Evolutionary conservation across 192 early-diverging fungal genomes (phyloP).

Genomic region (Lobosporangium transversale): DNA sequence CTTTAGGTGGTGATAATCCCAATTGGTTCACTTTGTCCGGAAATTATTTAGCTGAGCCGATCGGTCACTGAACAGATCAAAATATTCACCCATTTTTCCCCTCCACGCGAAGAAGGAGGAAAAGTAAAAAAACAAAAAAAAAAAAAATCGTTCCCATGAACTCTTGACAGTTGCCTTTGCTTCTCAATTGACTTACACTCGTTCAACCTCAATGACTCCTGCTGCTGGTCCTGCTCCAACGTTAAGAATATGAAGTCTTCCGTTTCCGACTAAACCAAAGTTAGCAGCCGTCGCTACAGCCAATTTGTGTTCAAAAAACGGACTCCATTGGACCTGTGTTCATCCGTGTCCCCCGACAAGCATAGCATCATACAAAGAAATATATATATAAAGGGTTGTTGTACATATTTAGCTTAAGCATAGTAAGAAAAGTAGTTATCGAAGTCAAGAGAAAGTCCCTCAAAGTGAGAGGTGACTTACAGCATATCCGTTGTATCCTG

Average conservation of each 20-base stretch:
- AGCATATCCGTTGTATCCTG: slow-evolving; percentile 90
- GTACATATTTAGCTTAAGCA: too few species aligned
- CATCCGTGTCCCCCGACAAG: too few species aligned
- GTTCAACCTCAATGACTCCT: slow-evolving; percentile 56
- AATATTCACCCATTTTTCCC: too few species aligned
- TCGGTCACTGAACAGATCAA: slow-evolving; percentile 7
- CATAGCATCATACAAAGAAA: too few species aligned
- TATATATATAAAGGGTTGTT: too few species aligned
- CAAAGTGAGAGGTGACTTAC: too few species aligned
- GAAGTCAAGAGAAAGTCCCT: too few species aligned
- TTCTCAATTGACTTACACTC: slow-evolving; percentile 63
- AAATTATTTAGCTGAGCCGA: slow-evolving; percentile 43
- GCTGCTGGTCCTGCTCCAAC: slow-evolving; percentile 56
- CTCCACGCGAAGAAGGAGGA: too few species aligned
- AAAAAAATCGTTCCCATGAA: background rate
- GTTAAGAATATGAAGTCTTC: slow-evolving; percentile 82
- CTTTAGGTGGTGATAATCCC: too few species aligned
- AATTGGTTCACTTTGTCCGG: slow-evolving; percentile 46
- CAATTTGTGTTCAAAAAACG: slow-evolving; percentile 90
- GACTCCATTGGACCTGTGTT: slow-evolving; percentile 85
- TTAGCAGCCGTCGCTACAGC: slow-evolving; percentile 92
- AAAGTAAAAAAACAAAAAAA: background rate
- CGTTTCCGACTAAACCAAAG: slow-evolving; percentile 98
- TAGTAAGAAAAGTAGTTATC: too few species aligned
- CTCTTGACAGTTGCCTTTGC: background rate